Percentiles rank a stretch among this genome's conserved stretches.
These are phyloP conservation scores for Lachnellula subtilissima DNA, from an alignment of 2,329 filamentous ascomycete species.

Conservation along the genomic window DNA sequence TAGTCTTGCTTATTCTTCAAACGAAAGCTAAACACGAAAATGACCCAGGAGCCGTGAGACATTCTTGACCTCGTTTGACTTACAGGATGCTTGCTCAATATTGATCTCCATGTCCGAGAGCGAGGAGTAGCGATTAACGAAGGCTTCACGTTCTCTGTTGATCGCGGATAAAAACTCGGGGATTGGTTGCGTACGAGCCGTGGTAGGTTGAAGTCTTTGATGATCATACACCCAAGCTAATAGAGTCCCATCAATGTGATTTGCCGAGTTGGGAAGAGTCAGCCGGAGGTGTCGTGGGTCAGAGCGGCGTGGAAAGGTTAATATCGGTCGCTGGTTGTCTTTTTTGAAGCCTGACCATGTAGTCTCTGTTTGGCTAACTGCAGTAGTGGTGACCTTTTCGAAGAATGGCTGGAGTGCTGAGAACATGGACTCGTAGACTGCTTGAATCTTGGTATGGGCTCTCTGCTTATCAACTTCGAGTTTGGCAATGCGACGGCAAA, in stretches of 20 bases:
- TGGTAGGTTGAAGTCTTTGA: neutral
- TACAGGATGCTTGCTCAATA: constrained; percentile 5
- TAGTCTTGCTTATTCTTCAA: too few species aligned
- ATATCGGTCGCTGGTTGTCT: constrained; percentile 35
- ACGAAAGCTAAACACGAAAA: neutral
- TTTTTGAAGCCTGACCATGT: constrained; percentile 40
- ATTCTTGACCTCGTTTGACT: neutral
- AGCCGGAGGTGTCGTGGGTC: constrained; percentile 32
- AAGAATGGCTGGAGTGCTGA: constrained; percentile 26
- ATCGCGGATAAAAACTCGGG: constrained; percentile 1
- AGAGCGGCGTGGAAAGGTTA: constrained; percentile 37
- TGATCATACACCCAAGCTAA: neutral
- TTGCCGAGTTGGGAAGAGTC: constrained; percentile 33
- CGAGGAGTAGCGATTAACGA: constrained; percentile 23
- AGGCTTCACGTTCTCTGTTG: constrained; percentile 3
- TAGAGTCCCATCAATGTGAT: neutral
- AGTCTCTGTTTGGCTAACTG: constrained; percentile 28
- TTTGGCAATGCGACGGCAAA: constrained; percentile 55
- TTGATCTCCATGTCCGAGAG: constrained; percentile 19
- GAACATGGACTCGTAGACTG: constrained; percentile 30
- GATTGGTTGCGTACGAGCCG: neutral
- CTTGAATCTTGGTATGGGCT: neutral
- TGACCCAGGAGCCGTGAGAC: neutral
- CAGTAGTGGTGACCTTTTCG: constrained; percentile 25
- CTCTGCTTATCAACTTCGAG: constrained; percentile 40